Base-by-base conservation (phyloP, 345 rosid genomes). In the Rhodomyrtus tomentosa region DNA sequence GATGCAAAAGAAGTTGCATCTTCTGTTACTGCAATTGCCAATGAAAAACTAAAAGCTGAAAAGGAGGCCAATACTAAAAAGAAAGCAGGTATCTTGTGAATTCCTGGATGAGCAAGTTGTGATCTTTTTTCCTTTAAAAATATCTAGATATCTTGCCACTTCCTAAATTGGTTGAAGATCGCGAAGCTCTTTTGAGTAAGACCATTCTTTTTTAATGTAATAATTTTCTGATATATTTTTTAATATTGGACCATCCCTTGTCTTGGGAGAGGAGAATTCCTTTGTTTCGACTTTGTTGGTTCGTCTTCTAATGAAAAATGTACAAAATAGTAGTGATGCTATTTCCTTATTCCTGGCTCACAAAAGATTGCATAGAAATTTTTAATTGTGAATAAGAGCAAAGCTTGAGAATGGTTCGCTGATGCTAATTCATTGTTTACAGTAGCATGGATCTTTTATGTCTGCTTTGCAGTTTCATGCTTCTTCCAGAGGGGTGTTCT, bases 1-100 rank as follows among this genome's bases (percentile, higher is more conserved):
- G 98, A 95, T 88, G 98, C 93, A 55, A 94, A 94, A 91, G 99
- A 96, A 3, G 91, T 96, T 86, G 93, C 98, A 2, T 92, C 98
- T 74, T 92, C 99, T 15, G 58, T 96, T 83, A 90, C 94, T 81
- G 94, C 99, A 51, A 93, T 96, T 87, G 98, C 95, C 27, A 96
- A 94, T 89, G 99, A 96, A 89, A 96, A 95, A 84, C 86, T 93
- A 80, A 96, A 96, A 86, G 97, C 91, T 2, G 99, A 95, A 91
- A 96, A 92, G 91, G 98, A 96, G 87, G 94, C 96, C 52, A 82
- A 83, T 89, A 89, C 92, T 85, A 95, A 92, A 91, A 96, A 92
- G 94, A 96, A 93, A 91, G 68, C 93, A 89, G 98, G 98, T 96
- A 53, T 21, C 55, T 13, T 50, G 42, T 45, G 24, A 53, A 53